phyloP scores from a whole-genome alignment of 768 basidiomycete genomes.

The Calocybe indica region DNA sequence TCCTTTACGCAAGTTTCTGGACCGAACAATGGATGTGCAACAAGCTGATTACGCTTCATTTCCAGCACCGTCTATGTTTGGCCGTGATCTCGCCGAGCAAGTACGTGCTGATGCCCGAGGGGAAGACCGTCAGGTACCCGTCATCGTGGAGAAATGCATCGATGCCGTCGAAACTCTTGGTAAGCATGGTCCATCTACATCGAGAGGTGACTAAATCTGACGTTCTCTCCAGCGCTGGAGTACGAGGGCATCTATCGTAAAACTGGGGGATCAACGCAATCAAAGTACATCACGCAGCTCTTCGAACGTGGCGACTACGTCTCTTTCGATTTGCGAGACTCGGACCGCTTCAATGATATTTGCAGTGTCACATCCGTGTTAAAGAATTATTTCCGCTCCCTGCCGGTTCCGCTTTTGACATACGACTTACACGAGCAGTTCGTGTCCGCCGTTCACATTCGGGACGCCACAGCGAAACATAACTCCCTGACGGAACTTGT shows the following conservation, averaged over 20 bases:
- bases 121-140: slow-evolving; percentile 63
- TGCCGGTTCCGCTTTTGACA: slow-evolving; percentile 88
- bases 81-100: slow-evolving; percentile 83
- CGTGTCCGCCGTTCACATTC: slow-evolving; percentile 66
- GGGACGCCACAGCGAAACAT: slow-evolving; percentile 56
- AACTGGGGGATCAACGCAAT: slow-evolving; percentile 88
- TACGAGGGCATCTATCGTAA: slow-evolving; percentile 99
- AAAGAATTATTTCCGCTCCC: slow-evolving; percentile 92
- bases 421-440: slow-evolving; percentile 90
- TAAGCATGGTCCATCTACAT: slow-evolving; percentile 27
- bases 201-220: background rate
- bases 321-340: slow-evolving; percentile 83
- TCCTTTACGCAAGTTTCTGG: slow-evolving; percentile 31
- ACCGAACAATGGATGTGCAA: slow-evolving; percentile 1
- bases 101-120: slow-evolving; percentile 59
- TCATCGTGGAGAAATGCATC: slow-evolving; percentile 95
- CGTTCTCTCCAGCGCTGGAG: slow-evolving; percentile 60
- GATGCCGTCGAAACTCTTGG: slow-evolving; percentile 85
- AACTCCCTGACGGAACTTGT: slow-evolving; percentile 62
- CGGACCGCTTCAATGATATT: slow-evolving; percentile 93
- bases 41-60: slow-evolving; percentile 9
- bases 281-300: slow-evolving; percentile 87
- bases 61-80: slow-evolving; percentile 86
- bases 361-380: slow-evolving; percentile 94
- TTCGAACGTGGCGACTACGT: slow-evolving; percentile 91